Conservation (phyloP, 2,329 filamentous ascomycete genomes). For the Aspergillus melleus region DNA sequence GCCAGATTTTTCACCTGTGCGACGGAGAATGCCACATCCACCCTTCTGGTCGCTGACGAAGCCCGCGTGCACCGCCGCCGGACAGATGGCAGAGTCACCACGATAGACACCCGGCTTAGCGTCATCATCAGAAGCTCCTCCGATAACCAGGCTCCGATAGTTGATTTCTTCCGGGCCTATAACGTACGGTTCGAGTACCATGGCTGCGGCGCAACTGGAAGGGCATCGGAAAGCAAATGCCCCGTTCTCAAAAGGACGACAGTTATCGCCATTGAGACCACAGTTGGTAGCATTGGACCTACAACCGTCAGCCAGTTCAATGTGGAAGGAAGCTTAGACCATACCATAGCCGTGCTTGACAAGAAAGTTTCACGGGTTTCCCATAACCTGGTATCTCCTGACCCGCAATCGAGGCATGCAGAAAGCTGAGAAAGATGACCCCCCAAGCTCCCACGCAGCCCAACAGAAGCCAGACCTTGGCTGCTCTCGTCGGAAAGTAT, state of each 20-base stretch:
- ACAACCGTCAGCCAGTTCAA: constrained; percentile 5
- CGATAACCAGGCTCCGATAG: constrained; percentile 56
- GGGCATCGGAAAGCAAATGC: constrained; percentile 60
- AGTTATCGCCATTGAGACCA: constrained; percentile 57
- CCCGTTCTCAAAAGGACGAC: constrained; percentile 56
- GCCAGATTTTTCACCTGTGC: constrained; percentile 51
- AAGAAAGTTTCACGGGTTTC: constrained; percentile 36
- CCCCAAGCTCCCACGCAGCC: constrained; percentile 32
- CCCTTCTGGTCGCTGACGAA: constrained; percentile 55
- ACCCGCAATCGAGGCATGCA: constrained; percentile 32
- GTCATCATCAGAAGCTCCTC: constrained; percentile 47
- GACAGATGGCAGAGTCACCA: constrained; percentile 62
- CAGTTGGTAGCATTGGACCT: constrained; percentile 46
- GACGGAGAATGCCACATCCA: constrained; percentile 57
- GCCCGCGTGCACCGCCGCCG: constrained; percentile 60
- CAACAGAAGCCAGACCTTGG: constrained; percentile 28
- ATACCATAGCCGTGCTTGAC: constrained; percentile 37
- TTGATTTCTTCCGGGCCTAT: constrained; percentile 57
- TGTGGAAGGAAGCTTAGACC: background rate
- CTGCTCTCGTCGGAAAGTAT: constrained; percentile 24
- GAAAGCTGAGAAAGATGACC: constrained; percentile 31
- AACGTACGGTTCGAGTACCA: constrained; percentile 56
- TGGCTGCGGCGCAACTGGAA: constrained; percentile 54
- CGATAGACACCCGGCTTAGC: constrained; percentile 53
- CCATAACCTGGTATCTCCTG: constrained; percentile 36